Evolutionary conservation across 1,284 basidiomycete genomes (phyloP).

Genomic region (Chondrostereum purpureum): DNA sequence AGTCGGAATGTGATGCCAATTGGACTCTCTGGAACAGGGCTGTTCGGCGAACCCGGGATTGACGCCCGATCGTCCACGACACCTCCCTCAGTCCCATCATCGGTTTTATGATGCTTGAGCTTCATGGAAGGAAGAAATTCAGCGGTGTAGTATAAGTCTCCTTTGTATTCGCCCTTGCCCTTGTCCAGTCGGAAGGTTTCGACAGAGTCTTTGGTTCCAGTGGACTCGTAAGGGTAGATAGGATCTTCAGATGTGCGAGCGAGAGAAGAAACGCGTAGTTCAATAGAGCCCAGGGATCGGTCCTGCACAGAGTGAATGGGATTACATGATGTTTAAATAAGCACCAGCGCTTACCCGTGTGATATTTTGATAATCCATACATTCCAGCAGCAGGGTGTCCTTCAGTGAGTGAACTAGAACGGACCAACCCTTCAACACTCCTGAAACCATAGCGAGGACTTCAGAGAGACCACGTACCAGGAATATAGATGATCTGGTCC

Average conservation of each 20-base stretch:
- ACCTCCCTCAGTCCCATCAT: too few species aligned
- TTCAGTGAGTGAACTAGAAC: conserved; percentile 34
- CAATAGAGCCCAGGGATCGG: conserved; percentile 80
- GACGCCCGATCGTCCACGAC: too few species aligned
- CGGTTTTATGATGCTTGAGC: conserved; percentile 68
- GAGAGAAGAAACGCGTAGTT: conserved; percentile 68
- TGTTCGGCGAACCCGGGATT: too few species aligned
- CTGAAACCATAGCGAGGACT: too few species aligned
- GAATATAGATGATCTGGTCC: conserved; percentile 91
- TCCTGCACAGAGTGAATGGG: conserved; percentile 43
- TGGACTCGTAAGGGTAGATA: conserved; percentile 65
- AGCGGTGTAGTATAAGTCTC: conserved; percentile 76
- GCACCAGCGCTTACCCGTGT: conserved; percentile 48
- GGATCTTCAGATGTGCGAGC: conserved; percentile 48
- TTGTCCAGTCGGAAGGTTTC: conserved; percentile 74
- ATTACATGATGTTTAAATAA: conserved; percentile 1
- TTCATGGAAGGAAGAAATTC: conserved; percentile 85
- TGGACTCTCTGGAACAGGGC: too few species aligned
- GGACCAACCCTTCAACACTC: conserved; percentile 19
- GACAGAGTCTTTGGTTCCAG: conserved; percentile 54
- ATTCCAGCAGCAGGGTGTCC: conserved; percentile 76
- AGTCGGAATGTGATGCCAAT: too few species aligned
- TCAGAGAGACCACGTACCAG: conserved; percentile 38
- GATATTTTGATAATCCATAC: conserved; percentile 94
- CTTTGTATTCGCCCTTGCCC: conserved; percentile 67